These are phyloP conservation scores for Debaryomyces castellii DNA, from an alignment of 805 yeast species.

Conservation along the genomic window DNA sequence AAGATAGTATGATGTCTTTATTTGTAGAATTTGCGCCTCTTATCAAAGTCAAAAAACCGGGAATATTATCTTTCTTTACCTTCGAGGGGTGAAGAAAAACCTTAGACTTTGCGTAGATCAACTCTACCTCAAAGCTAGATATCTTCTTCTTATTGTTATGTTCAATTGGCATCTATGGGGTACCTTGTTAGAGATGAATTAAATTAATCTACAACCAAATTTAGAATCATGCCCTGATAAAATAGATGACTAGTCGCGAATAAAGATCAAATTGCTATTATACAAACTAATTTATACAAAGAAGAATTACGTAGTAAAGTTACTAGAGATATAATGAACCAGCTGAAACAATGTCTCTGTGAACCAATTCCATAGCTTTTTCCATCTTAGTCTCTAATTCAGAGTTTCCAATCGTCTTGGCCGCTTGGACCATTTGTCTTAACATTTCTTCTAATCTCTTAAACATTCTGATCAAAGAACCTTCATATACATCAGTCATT, in stretches of 20 bases:
- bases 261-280: background rate
- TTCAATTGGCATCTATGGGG: slow-evolving; percentile 2
- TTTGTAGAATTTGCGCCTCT: slow-evolving; percentile 51
- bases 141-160: slow-evolving; percentile 2
- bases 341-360: slow-evolving; percentile 95
- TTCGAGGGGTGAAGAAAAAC: slow-evolving; percentile 83
- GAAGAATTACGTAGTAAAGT: background rate
- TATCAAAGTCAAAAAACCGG: slow-evolving; percentile 73
- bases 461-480: slow-evolving; percentile 91
- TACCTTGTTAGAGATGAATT: background rate
- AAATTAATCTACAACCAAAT: background rate
- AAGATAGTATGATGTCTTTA: slow-evolving; percentile 61
- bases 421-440: slow-evolving; percentile 86
- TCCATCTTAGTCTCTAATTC: slow-evolving; percentile 88
- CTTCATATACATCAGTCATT: slow-evolving; percentile 98
- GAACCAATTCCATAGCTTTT: slow-evolving; percentile 77
- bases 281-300: background rate
- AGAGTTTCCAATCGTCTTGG: slow-evolving; percentile 90
- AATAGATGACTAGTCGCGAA: background rate
- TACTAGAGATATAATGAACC: slow-evolving; percentile 77
- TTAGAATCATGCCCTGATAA: background rate
- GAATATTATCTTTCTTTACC: slow-evolving; percentile 69
- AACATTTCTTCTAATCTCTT: slow-evolving; percentile 91
- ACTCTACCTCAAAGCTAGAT: slow-evolving; percentile 37
- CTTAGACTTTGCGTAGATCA: slow-evolving; percentile 59